Base-by-base conservation (phyloP, 805 yeast species). In the Metschnikowia hibisci region DNA sequence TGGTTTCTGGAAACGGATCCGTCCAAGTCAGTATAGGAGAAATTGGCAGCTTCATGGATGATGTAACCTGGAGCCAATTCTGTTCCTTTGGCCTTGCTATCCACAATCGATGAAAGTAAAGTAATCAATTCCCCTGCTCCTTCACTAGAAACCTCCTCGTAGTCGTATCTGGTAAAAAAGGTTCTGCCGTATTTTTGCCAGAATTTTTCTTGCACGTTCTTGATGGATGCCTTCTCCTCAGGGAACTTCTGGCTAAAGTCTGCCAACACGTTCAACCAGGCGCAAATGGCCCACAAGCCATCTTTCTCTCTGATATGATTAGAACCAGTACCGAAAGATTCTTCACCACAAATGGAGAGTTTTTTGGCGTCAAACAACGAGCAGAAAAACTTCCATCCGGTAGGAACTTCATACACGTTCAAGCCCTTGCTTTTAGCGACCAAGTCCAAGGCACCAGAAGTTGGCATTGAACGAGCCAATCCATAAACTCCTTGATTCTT, bases 381-480 rank as follows among this genome's bases (percentile, higher is more conserved):
- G 68, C 98, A 90, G 78, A 91, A 91, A 63, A 91, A 91, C 68
- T 91, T 91, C 99, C 99, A 91, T 28, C 98, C 99, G 14, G 99
- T 91, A 43, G 99, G 99, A 5, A 93, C 98, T 67, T 93, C 99
- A 66, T 91, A 91, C 48, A 82, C 72, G 39, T 82, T 68, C 52
- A 91, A 68, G 26, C 84, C 84, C 65, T 87, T 81, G 46, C 73
- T 73, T 61, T 79, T 78, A 25, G 96, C 98, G 18, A 93, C 99
- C 45, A 84, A 74, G 58, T 91, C 99, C 56, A 91, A 76, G 27
- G 99, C 98, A 34, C 86, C 89, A 10, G 95, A 83, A 10, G 99
- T 91, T 46, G 99, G 99, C 96, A 91, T 91, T 9, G 96, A 87
- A 61, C 99, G 79, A 10, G 99, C 99, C 41, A 93, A 74, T 6